Conservation (phyloP, 164 flowering plant species). For the Liquidambar formosana region DNA sequence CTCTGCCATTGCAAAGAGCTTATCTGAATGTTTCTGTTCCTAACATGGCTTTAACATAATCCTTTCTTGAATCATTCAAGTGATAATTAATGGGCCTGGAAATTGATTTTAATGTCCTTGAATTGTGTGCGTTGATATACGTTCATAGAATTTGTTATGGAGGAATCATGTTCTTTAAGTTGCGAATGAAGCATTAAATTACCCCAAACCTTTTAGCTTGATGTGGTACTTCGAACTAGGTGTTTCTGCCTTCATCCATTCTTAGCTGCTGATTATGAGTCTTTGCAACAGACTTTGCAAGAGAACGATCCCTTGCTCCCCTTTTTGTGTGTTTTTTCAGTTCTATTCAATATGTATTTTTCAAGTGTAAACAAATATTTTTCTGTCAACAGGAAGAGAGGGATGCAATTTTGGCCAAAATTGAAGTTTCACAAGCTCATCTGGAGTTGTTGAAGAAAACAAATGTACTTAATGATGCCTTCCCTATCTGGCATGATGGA, state of each 20-base stretch:
- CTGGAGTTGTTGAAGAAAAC: slow-evolving; percentile 86
- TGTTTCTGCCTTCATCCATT: background rate
- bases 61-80: too few species aligned
- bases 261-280: background rate
- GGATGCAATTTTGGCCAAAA: slow-evolving; percentile 90
- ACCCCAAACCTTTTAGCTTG: background rate
- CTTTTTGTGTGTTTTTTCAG: background rate
- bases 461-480: slow-evolving; percentile 94
- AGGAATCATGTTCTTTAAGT: too few species aligned
- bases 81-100: too few species aligned
- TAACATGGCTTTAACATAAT: too few species aligned
- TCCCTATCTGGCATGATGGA: slow-evolving; percentile 90
- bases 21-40: too few species aligned
- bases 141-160: too few species aligned
- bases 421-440: slow-evolving; percentile 96
- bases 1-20: background rate
- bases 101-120: too few species aligned
- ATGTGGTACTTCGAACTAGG: background rate
- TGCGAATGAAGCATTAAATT: too few species aligned
- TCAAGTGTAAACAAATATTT: background rate
- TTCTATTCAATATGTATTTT: background rate
- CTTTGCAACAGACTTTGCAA: background rate
- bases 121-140: too few species aligned
- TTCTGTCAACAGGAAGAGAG: slow-evolving; percentile 75
- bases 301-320: background rate